phyloP scores from a whole-genome alignment of 768 basidiomycete species.

The Ramaria rubella region DNA sequence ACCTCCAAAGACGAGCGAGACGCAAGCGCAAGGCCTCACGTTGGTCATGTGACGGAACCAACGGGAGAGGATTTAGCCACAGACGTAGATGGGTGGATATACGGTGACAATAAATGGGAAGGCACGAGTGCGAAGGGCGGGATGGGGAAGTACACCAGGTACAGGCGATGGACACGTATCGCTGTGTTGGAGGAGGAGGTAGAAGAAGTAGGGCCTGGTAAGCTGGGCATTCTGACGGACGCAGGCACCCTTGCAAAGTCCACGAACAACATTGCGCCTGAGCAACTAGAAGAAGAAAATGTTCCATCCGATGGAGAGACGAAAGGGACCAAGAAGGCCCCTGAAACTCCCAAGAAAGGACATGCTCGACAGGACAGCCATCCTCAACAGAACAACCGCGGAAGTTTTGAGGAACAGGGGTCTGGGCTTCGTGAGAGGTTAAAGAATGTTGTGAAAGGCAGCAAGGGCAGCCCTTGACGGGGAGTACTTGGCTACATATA shows the following conservation, averaged over 20 bases:
- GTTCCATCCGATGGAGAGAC: neutral
- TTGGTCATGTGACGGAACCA: neutral
- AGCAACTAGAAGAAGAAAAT: neutral
- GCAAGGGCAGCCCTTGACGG: neutral
- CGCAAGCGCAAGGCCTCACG: neutral
- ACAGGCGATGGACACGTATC: slow-evolving; percentile 79
- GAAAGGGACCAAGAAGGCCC: neutral
- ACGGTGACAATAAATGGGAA: slow-evolving; percentile 96
- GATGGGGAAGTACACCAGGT: slow-evolving; percentile 88
- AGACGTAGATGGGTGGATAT: slow-evolving; percentile 88
- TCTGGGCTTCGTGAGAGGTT: neutral
- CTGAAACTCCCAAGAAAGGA: neutral
- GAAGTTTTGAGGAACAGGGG: neutral
- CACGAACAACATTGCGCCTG: neutral
- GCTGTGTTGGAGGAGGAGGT: slow-evolving; percentile 71
- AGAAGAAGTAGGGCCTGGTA: slow-evolving; percentile 29
- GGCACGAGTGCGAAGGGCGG: slow-evolving; percentile 65
- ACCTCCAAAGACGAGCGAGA: slow-evolving; percentile 19
- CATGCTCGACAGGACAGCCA: too few relatives aligned
- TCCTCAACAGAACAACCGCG: neutral
- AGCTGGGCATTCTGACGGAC: slow-evolving; percentile 3
- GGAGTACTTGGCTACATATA: neutral
- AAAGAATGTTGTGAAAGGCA: slow-evolving; percentile 2
- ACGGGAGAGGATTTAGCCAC: slow-evolving; percentile 34
- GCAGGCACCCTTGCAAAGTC: neutral